Evolutionary conservation across 352 stramenopile genomes (phyloP).

Genomic region (Sclerospora graminicola): DNA sequence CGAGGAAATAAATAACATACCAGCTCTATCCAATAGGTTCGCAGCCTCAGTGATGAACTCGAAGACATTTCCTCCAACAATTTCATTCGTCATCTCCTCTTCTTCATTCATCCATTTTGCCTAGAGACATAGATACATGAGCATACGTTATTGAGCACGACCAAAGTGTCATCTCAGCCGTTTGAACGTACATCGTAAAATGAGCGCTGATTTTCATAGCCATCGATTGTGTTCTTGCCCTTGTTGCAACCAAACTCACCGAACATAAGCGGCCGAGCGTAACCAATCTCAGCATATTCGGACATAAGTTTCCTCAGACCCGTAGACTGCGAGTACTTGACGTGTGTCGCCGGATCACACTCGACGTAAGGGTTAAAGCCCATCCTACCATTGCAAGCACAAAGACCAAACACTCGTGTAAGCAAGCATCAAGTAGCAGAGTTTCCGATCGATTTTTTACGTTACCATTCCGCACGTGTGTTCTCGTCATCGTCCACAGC

Average conservation of each 20-base stretch:
- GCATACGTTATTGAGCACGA: not conserved
- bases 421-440: too few species aligned
- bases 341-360: slow-evolving; percentile 41
- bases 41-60: slow-evolving; percentile 55
- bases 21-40: not conserved
- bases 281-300: slow-evolving; percentile 37
- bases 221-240: slow-evolving; percentile 54
- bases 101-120: slow-evolving; percentile 73
- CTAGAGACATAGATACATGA: slow-evolving; percentile 1
- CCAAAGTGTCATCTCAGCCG: not conserved
- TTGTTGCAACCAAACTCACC: slow-evolving; percentile 74
- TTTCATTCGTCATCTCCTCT: slow-evolving; percentile 43
- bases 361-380: slow-evolving; percentile 69
- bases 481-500: slow-evolving; percentile 40
- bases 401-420: not conserved
- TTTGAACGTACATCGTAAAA: slow-evolving; percentile 37
- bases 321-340: slow-evolving; percentile 40
- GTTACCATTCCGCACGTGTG: slow-evolving; percentile 41
- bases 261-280: slow-evolving; percentile 57
- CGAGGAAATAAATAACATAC: not conserved
- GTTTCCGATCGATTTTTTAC: too few species aligned
- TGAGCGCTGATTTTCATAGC: slow-evolving; percentile 50
- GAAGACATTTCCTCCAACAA: slow-evolving; percentile 68
- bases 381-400: slow-evolving; percentile 10
- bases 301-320: slow-evolving; percentile 51